phyloP scores from a whole-genome alignment of 768 basidiomycete genomes.

The Brasilioporus rufonigricans region DNA sequence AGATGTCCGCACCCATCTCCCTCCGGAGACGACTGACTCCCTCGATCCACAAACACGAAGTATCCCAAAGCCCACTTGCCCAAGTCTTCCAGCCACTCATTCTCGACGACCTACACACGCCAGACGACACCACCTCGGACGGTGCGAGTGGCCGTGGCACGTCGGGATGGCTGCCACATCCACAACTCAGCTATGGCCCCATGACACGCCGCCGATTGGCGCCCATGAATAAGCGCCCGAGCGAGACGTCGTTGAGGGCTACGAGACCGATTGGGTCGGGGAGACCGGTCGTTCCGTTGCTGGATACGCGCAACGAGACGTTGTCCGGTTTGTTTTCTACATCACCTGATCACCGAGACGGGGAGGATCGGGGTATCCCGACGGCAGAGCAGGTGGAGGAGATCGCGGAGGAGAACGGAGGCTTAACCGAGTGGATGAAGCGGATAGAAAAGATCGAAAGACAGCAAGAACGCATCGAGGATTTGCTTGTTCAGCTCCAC shows the following conservation, averaged over 20 bases:
- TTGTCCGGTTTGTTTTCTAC: slow-evolving; percentile 20
- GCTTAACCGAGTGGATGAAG: slow-evolving; percentile 29
- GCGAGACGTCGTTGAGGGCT: slow-evolving; percentile 9
- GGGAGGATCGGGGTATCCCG: slow-evolving; percentile 6
- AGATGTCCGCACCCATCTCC: slow-evolving; percentile 10
- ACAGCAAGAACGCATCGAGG: slow-evolving; percentile 48
- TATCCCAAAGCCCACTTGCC: slow-evolving; percentile 56
- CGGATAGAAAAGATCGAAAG: slow-evolving; percentile 42
- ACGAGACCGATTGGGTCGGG: slow-evolving; percentile 1
- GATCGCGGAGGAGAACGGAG: slow-evolving; percentile 23
- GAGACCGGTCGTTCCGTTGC: slow-evolving; percentile 12
- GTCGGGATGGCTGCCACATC: slow-evolving; percentile 5
- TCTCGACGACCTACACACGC: slow-evolving; percentile 45
- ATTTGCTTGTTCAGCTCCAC: slow-evolving; percentile 38
- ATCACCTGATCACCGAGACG: slow-evolving; percentile 25
- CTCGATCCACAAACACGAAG: slow-evolving; percentile 20
- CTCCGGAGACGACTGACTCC: slow-evolving; percentile 22
- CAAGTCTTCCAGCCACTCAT: slow-evolving; percentile 70
- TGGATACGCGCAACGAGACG: slow-evolving; percentile 26
- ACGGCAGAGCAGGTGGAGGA: slow-evolving; percentile 31
- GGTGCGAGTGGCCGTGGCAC: slow-evolving; percentile 7
- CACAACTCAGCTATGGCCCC: slow-evolving; percentile 37
- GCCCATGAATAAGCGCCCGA: slow-evolving; percentile 14
- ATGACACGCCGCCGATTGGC: slow-evolving; percentile 39
- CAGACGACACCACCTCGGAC: slow-evolving; percentile 30